Conservation (phyloP, 495 filamentous ascomycete species). For the Penicillium canescens region DNA sequence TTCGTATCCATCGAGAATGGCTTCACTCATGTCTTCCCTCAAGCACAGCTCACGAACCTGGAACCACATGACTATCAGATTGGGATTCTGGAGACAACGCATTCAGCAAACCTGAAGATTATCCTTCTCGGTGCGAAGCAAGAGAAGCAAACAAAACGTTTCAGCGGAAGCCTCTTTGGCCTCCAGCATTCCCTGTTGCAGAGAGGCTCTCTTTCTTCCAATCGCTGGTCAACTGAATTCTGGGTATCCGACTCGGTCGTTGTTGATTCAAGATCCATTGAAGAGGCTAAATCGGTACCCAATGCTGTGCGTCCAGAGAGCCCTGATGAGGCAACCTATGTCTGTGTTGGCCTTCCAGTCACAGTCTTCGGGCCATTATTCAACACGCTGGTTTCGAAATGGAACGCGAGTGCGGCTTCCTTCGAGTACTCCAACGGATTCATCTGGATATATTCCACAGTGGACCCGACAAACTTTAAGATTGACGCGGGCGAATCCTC, state of each 20-base stretch:
- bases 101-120: slow-evolving; percentile 5
- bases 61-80: slow-evolving; percentile 2
- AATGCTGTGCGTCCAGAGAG: slow-evolving; percentile 1
- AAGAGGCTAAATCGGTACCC: neutral
- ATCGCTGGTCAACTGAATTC: slow-evolving; percentile 4
- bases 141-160: neutral
- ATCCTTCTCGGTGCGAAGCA: slow-evolving; percentile 1
- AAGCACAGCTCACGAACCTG: slow-evolving; percentile 1
- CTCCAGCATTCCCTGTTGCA: neutral
- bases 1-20: neutral
- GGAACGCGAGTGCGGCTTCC: slow-evolving; percentile 5
- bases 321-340: neutral
- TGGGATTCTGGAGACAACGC: neutral
- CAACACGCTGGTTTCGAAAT: slow-evolving; percentile 9
- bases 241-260: slow-evolving; percentile 10
- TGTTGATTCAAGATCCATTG: slow-evolving; percentile 5
- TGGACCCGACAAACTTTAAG: slow-evolving; percentile 2
- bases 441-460: slow-evolving; percentile 5
- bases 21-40: neutral
- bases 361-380: slow-evolving; percentile 6
- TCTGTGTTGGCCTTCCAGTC: neutral
- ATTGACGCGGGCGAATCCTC: neutral
- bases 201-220: neutral
- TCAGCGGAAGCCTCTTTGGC: slow-evolving; percentile 1
- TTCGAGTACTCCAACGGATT: slow-evolving; percentile 7